Percentiles rank a stretch among this genome's conserved stretches.
phyloP scores from a whole-genome alignment of 2,329 filamentous ascomycete genomes.

The Botryotinia calthae region DNA sequence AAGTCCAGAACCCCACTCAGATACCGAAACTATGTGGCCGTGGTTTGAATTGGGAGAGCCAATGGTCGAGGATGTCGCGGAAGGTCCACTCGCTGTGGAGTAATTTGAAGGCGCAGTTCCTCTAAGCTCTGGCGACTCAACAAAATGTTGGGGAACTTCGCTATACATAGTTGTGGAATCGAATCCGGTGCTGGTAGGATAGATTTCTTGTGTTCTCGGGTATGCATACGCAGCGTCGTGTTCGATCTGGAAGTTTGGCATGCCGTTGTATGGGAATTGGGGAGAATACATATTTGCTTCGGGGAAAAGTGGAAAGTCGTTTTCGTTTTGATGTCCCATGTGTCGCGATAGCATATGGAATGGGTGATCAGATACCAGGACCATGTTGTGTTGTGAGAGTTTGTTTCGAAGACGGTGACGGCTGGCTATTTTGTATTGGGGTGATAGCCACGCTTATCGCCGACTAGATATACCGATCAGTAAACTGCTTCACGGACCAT shows the following conservation, averaged over 20 bases:
- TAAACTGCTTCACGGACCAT: constrained; percentile 15
- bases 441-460: constrained; percentile 31
- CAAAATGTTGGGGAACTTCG: constrained; percentile 37
- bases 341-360: constrained; percentile 82
- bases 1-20: constrained; percentile 37
- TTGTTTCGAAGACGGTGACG: constrained; percentile 51
- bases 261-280: constrained; percentile 49
- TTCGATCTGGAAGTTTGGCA: constrained; percentile 46
- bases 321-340: constrained; percentile 35
- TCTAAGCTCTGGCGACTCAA: constrained; percentile 37
- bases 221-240: constrained; percentile 39
- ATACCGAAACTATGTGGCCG: constrained; percentile 31
- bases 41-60: constrained; percentile 38
- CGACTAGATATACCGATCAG: constrained; percentile 28
- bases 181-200: constrained; percentile 46
- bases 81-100: constrained; percentile 38
- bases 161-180: constrained; percentile 48
- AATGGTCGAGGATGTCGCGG: constrained; percentile 37
- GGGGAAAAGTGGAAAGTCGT: constrained; percentile 48
- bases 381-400: constrained; percentile 58
- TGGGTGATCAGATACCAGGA: constrained; percentile 77
- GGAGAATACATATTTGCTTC: constrained; percentile 46
- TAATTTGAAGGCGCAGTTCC: constrained; percentile 35
- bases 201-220: constrained; percentile 36
- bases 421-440: constrained; percentile 28